Percentiles rank a stretch among this genome's conserved stretches.
Evolutionary conservation across 176 grass and related monocot genomes (phyloP).

Genomic region (Bonia amplexicaulis): DNA sequence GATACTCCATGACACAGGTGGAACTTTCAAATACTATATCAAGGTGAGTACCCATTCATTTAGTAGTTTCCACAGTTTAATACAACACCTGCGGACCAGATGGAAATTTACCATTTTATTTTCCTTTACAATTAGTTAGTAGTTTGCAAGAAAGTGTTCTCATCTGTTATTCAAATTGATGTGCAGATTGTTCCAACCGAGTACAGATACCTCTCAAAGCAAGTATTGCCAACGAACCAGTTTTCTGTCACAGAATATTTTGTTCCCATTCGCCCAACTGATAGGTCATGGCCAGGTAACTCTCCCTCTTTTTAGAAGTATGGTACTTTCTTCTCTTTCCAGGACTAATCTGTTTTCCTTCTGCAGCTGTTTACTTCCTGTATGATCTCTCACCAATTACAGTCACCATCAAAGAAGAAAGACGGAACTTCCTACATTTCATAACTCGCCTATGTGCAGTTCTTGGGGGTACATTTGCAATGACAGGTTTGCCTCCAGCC

Average conservation of each 20-base stretch:
- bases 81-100: neutral
- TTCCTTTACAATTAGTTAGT: neutral
- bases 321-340: slow-evolving; percentile 1
- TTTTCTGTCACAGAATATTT: slow-evolving; percentile 99
- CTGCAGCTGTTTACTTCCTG: slow-evolving; percentile 87
- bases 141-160: neutral
- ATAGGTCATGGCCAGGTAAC: slow-evolving; percentile 90
- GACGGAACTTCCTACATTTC: slow-evolving; percentile 94
- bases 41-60: slow-evolving; percentile 54
- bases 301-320: neutral
- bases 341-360: slow-evolving; percentile 21
- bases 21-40: slow-evolving; percentile 98
- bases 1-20: slow-evolving; percentile 83
- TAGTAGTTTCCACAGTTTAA: neutral
- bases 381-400: slow-evolving; percentile 99
- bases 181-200: slow-evolving; percentile 94
- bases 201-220: slow-evolving; percentile 89
- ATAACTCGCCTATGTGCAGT: slow-evolving; percentile 89
- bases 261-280: slow-evolving; percentile 55
- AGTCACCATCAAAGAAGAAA: slow-evolving; percentile 95
- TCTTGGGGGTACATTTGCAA: slow-evolving; percentile 98
- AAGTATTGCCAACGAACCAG: slow-evolving; percentile 92
- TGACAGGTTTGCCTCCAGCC: slow-evolving; percentile 62
- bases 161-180: slow-evolving; percentile 21
- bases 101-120: neutral